Conservation (phyloP, 1,284 basidiomycete genomes). For the Hypsizygus ulmarius region DNA sequence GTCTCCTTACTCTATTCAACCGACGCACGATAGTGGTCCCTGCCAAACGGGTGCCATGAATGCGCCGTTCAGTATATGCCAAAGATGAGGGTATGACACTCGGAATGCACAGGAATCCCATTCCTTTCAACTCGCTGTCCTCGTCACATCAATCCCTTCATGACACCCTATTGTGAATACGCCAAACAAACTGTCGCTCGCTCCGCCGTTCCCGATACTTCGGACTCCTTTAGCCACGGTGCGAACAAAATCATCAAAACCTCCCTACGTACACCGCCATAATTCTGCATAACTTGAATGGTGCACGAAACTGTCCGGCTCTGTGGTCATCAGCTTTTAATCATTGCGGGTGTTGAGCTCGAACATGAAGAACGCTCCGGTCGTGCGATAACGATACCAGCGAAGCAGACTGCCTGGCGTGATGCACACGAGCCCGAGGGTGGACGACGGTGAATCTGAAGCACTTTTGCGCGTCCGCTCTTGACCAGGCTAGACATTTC, state of each 20-base stretch:
- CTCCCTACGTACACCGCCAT: slow-evolving; percentile 7
- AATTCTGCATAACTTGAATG: slow-evolving; percentile 14
- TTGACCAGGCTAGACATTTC: background rate
- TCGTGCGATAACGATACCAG: slow-evolving; percentile 10
- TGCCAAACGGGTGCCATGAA: no score
- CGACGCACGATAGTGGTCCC: no score
- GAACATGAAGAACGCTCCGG: slow-evolving; percentile 14
- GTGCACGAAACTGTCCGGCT: slow-evolving; percentile 14
- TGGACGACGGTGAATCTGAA: background rate
- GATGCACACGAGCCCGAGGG: background rate
- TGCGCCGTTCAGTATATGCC: slow-evolving; percentile 11
- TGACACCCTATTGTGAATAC: slow-evolving; percentile 1
- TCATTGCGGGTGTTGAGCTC: slow-evolving; percentile 10
- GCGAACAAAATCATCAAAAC: slow-evolving; percentile 10
- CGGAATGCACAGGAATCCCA: slow-evolving; percentile 13
- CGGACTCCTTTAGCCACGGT: slow-evolving; percentile 10
- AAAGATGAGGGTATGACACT: slow-evolving; percentile 15
- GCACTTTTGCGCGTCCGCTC: background rate
- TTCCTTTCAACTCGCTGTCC: slow-evolving; percentile 13
- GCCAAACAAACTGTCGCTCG: background rate
- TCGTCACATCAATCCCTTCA: slow-evolving; percentile 3
- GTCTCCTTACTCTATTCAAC: no score
- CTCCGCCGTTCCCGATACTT: slow-evolving; percentile 4
- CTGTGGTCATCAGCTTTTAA: slow-evolving; percentile 13
- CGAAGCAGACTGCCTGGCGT: slow-evolving; percentile 6